Conservation (phyloP, 2,329 filamentous ascomycete genomes). For the Penicillium carneum region DNA sequence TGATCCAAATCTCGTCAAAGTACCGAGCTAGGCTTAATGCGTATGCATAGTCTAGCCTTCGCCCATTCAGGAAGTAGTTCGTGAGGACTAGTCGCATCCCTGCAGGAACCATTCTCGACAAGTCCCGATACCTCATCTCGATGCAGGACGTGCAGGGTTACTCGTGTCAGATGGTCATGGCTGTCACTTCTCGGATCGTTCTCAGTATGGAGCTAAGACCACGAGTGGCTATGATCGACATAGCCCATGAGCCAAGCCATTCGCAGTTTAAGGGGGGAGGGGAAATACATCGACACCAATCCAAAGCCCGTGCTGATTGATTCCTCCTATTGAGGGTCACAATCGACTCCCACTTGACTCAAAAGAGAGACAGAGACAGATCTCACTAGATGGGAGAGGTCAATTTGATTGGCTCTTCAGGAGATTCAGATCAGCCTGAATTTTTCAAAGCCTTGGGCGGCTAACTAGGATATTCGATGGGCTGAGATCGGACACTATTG, state of each 20-base stretch:
- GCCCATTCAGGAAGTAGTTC: constrained; percentile 28
- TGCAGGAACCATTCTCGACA: constrained; percentile 30
- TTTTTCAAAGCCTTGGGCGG: constrained; percentile 37
- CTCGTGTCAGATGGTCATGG: constrained; percentile 19
- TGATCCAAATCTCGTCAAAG: constrained; percentile 2
- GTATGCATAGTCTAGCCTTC: background rate
- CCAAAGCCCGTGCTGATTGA: constrained; percentile 1
- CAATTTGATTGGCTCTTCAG: constrained; percentile 4
- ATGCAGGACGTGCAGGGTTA: constrained; percentile 32
- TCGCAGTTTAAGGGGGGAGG: constrained; percentile 1
- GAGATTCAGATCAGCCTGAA: constrained; percentile 24
- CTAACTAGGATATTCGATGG: constrained; percentile 38
- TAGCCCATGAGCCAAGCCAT: constrained; percentile 6
- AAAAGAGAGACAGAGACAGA: background rate
- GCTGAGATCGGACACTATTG: constrained; percentile 37
- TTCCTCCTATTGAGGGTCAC: background rate
- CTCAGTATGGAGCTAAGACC: constrained; percentile 10
- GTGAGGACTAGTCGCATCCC: constrained; percentile 27
- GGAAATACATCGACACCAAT: background rate
- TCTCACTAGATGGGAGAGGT: background rate
- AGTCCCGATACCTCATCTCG: constrained; percentile 19
- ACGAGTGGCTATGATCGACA: constrained; percentile 12
- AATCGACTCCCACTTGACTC: background rate
- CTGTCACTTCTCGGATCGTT: constrained; percentile 19
- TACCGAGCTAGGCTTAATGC: background rate